Evolutionary conservation across 345 rosid genomes (phyloP).

Genomic region (Viola odorata): DNA sequence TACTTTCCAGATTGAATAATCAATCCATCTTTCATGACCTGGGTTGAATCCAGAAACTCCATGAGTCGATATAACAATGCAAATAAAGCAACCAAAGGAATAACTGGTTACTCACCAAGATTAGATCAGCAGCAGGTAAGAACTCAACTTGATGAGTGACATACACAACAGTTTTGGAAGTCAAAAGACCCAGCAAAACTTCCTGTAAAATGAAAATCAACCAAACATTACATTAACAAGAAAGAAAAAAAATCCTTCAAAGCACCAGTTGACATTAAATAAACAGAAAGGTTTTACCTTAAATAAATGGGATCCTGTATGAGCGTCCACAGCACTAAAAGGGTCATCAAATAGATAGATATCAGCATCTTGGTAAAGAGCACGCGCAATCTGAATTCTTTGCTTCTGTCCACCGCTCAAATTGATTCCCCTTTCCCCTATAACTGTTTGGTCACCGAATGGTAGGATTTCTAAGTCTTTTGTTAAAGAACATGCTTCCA

Average conservation of each 20-base stretch:
- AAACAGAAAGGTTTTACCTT: slow-evolving; percentile 9
- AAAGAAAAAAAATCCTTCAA: background rate
- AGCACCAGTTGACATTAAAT: background rate
- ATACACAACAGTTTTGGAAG: slow-evolving; percentile 48
- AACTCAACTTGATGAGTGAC: slow-evolving; percentile 68
- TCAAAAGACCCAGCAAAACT: slow-evolving; percentile 47
- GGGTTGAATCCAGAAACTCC: slow-evolving; percentile 1
- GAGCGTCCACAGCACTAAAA: slow-evolving; percentile 44
- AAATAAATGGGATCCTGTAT: slow-evolving; percentile 32
- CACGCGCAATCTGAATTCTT: slow-evolving; percentile 39
- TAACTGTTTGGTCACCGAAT: slow-evolving; percentile 40
- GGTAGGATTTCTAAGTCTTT: slow-evolving; percentile 33
- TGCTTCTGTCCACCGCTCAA: slow-evolving; percentile 45
- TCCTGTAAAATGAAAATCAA: slow-evolving; percentile 32
- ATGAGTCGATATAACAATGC: background rate
- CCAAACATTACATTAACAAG: background rate
- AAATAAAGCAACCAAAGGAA: slow-evolving; percentile 1
- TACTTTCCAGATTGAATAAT: slow-evolving; percentile 72
- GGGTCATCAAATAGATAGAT: slow-evolving; percentile 44
- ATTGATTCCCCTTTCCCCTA: slow-evolving; percentile 47
- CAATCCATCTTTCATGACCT: slow-evolving; percentile 82
- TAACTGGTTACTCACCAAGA: slow-evolving; percentile 39
- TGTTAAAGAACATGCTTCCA: slow-evolving; percentile 32
- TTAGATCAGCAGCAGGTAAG: slow-evolving; percentile 58
- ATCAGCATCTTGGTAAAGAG: slow-evolving; percentile 39